These are phyloP conservation scores for Aplosporella prunicola DNA, from an alignment of 2,329 filamentous ascomycete genomes.

Conservation along the genomic window DNA sequence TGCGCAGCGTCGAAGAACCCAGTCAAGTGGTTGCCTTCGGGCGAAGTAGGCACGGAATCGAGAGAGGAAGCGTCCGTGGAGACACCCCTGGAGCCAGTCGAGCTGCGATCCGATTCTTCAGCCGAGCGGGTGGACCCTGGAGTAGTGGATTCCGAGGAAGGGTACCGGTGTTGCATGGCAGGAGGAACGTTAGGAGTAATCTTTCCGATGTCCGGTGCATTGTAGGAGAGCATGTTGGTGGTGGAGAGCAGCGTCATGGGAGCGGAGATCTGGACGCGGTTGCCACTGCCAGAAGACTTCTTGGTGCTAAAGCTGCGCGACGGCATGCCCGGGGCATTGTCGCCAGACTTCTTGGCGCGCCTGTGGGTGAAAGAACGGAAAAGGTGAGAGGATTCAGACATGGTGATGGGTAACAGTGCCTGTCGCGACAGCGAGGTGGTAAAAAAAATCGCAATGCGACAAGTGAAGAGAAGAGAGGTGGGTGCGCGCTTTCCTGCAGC, in stretches of 20 bases:
- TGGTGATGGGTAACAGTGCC: constrained; percentile 5
- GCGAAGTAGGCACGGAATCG: constrained; percentile 38
- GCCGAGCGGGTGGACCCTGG: constrained; percentile 48
- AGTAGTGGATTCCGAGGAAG: constrained; percentile 40
- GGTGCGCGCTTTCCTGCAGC: too few relatives aligned
- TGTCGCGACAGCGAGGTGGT: too few relatives aligned
- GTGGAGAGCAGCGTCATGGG: constrained; percentile 84
- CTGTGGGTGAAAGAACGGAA: constrained; percentile 60
- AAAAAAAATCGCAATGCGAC: too few relatives aligned
- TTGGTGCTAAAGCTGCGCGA: constrained; percentile 34
- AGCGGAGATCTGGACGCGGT: constrained; percentile 70
- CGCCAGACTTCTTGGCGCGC: constrained; percentile 49
- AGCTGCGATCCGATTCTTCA: constrained; percentile 61
- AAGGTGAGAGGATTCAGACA: constrained; percentile 41
- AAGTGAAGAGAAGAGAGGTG: too few relatives aligned
- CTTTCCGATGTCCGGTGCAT: constrained; percentile 68
- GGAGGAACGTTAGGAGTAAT: background rate
- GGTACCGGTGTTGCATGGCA: constrained; percentile 23
- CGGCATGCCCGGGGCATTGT: constrained; percentile 23
- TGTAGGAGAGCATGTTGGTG: constrained; percentile 93
- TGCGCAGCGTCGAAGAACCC: constrained; percentile 48
- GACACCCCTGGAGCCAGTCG: constrained; percentile 52
- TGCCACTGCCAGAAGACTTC: constrained; percentile 33
- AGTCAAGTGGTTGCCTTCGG: constrained; percentile 46
- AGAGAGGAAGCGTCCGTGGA: constrained; percentile 56